These are phyloP conservation scores for Stephania cephalantha DNA, from an alignment of 164 flowering plant genomes.

Conservation along the genomic window DNA sequence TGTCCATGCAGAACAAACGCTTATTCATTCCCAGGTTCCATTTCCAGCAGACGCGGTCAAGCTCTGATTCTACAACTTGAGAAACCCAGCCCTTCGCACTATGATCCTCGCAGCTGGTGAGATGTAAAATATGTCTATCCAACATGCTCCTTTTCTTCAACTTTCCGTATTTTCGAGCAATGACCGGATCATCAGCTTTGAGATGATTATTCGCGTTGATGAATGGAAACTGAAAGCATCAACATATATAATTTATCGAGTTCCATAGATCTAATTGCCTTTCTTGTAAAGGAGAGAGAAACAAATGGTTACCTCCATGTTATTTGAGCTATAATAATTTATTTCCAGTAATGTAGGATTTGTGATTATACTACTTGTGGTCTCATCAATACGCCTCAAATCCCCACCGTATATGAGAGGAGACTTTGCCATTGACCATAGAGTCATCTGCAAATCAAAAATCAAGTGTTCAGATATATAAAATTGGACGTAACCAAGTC, in stretches of 20 bases:
- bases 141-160: constrained; percentile 7
- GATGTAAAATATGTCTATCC: constrained; percentile 24
- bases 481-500: background rate
- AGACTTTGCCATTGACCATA: constrained; percentile 91
- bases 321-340: constrained; percentile 61
- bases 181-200: constrained; percentile 1
- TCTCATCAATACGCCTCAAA: constrained; percentile 56
- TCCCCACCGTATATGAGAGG: constrained; percentile 98
- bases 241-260: background rate
- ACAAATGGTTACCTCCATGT: constrained; percentile 50
- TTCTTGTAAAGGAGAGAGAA: background rate
- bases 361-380: constrained; percentile 57
- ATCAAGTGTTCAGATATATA: background rate
- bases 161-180: constrained; percentile 9
- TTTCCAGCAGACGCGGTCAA: constrained; percentile 65
- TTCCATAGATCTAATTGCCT: background rate
- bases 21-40: constrained; percentile 18
- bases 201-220: constrained; percentile 21
- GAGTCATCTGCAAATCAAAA: constrained; percentile 60
- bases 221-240: constrained; percentile 45
- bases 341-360: constrained; percentile 72
- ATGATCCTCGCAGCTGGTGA: constrained; percentile 49
- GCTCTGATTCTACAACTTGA: constrained; percentile 30
- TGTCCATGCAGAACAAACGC: constrained; percentile 49
- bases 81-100: constrained; percentile 50